Base-by-base conservation (phyloP, 1,284 basidiomycete genomes). In the Meira miltonrushii region DNA sequence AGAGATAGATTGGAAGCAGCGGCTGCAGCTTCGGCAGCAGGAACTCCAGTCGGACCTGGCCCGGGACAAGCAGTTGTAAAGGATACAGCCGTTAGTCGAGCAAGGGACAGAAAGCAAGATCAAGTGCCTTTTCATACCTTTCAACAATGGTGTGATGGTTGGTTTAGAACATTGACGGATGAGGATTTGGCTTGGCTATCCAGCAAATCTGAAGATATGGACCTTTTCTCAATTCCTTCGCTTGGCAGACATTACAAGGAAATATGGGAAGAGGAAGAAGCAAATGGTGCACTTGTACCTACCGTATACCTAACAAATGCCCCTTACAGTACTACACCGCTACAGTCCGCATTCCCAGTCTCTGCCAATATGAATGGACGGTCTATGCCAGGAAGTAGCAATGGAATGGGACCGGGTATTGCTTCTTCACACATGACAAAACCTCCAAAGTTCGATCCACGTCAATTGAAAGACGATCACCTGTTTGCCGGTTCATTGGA, bases 211-310 rank as follows among this genome's bases (percentile, higher is more conserved):
- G 92, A 95, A 71, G 90, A 94, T 60, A 82, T 88, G 6, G 88
- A 91, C 61, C 87, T 89, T 0, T 94, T 86, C 71, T 81, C 90
- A 44, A 85, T 94, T 79, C 92, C 93, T 7, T 85, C 87, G 59
- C 83, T 94, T 0, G 94, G 93, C 7, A 82, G 86, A 65, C 92
- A 93, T 80, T 97, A 95, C 74, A 82, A 85, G 25, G 88, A 93
- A 55, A 82, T 87, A 1, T 96, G 93, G 92, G 90, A 92, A 64
- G 90, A 94, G 65, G 87, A 92, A 75, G 93, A 96, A 77, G 82
- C 82, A 6, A 43, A 39, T 48, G 47, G 56, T 1, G 48, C 37
- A 41, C 33, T 17, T 19, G 37, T 41, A 12, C 37, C 56, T 55
- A 41, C 50, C 13, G n/a, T 19, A 19, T 53, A 53, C 50, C 23